Evolutionary conservation across 345 rosid genomes (phyloP), one percentile per base, ranked within the genome.

Genomic region (Ceriops tagal): DNA sequence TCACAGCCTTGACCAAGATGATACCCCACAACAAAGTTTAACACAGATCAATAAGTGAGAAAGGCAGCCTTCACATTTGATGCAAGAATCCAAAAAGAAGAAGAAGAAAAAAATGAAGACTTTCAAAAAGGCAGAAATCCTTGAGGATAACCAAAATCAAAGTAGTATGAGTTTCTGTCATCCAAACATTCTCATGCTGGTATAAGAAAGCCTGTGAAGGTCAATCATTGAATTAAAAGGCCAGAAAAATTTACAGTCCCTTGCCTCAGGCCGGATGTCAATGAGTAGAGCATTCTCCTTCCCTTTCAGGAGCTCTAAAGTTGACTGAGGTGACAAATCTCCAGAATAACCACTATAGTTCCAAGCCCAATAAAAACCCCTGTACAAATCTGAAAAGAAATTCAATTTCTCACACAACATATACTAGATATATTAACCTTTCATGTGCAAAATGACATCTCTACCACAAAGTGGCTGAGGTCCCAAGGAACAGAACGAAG

Each of bases 251-350:
- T 79, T 70, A 77, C 68, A 69, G 73, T 70, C 62, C 81, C 99
- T 89, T 87, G 89, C 99, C 88, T 95, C 96, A 49, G 96, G 90
- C 86, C 97, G 85, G 83, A 95, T 82, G 83, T 95, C 99, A 53
- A 95, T 80, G 61, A 95, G 91, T 31, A 87, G 78, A 27, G 87
- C 84, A 73, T 87, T 87, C 75, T 88, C 89, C 84, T 73, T 76
- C 62, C 91, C 89, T 56, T 61, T 77, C 74, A 95, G 79, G 67
- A 95, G 87, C 81, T 90, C 89, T 64, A 92, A 74, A 35, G 96
- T 86, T 72, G 69, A 73, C 35, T 80, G 73, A 75, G 97, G 92
- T 76, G 99, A 87, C 75, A 95, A 80, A 80, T 92, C 92, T 72
- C 99, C 96, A 65, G 96, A 85, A 71, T 95, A 95, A 49, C 97